Evolutionary conservation across 495 filamentous ascomycete genomes (phyloP).

Genomic region (Xylaria venustula): DNA sequence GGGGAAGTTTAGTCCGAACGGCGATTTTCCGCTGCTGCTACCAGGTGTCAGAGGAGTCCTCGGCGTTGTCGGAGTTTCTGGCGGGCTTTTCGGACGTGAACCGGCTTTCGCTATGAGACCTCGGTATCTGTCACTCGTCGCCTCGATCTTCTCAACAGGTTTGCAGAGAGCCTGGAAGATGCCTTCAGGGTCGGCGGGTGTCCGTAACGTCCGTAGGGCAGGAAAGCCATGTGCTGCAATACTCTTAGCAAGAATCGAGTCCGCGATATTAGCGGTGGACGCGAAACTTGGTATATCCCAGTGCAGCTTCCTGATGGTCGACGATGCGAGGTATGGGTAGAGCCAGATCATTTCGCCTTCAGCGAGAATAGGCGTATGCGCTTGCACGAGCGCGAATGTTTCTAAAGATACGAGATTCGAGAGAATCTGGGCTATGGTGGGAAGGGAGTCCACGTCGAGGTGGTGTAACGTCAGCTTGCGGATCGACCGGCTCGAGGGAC

Average conservation of each 20-base stretch:
- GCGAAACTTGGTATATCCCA: constrained; percentile 71
- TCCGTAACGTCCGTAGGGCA: constrained; percentile 61
- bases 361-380: constrained; percentile 58
- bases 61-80: constrained; percentile 23
- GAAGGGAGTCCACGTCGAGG: constrained; percentile 62
- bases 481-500: constrained; percentile 54
- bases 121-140: constrained; percentile 35
- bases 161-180: constrained; percentile 68
- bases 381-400: constrained; percentile 70
- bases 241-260: constrained; percentile 68
- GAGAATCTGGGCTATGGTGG: constrained; percentile 73
- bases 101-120: constrained; percentile 28
- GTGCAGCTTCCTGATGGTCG: constrained; percentile 65
- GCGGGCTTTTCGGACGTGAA: constrained; percentile 20
- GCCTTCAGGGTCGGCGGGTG: constrained; percentile 73
- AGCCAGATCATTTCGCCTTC: constrained; percentile 60
- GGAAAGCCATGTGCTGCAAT: constrained; percentile 73
- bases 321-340: constrained; percentile 67
- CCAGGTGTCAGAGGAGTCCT: constrained; percentile 25
- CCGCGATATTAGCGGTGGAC: constrained; percentile 50
- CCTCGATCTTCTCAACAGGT: constrained; percentile 44
- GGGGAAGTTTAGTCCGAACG: constrained; percentile 25
- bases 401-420: constrained; percentile 61
- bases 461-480: constrained; percentile 64
- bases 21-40: constrained; percentile 18